phyloP scores from a whole-genome alignment of 108 stramenopile species.

The Discostella pseudostelligera region DNA sequence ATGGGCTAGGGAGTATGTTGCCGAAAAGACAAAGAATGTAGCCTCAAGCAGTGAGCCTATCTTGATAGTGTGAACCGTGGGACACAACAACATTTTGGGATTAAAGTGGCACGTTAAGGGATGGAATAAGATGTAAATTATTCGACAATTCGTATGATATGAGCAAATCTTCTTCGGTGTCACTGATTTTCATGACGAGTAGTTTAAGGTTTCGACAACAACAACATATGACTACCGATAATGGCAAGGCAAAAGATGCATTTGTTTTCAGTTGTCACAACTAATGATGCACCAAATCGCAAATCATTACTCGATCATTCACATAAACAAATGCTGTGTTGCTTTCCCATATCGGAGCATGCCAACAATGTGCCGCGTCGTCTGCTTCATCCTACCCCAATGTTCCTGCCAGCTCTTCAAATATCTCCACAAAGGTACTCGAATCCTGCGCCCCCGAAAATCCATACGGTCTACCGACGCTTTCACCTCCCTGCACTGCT shows the following conservation, averaged over 20 bases:
- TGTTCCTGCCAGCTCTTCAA: conserved; percentile 49
- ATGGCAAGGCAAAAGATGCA: too few species aligned
- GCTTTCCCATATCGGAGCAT: not conserved
- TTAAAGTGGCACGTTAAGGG: too few species aligned
- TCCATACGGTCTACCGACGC: conserved; percentile 48
- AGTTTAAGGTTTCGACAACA: too few species aligned
- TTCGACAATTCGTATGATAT: too few species aligned
- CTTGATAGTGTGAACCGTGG: too few species aligned
- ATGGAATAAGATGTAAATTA: too few species aligned
- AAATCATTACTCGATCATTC: conserved; percentile 9
- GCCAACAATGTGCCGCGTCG: not conserved
- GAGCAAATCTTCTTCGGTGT: too few species aligned
- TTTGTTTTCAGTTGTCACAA: not conserved
- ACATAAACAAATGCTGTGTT: not conserved
- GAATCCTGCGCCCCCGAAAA: conserved; percentile 68
- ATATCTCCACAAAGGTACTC: conserved; percentile 56
- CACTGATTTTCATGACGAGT: too few species aligned
- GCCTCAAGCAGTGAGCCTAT: not conserved
- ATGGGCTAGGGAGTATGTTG: conserved; percentile 86
- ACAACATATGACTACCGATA: too few species aligned
- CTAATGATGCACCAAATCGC: not conserved
- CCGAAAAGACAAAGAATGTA: conserved; percentile 54
- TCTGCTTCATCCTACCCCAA: conserved; percentile 9
- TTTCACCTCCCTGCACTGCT: conserved; percentile 9
- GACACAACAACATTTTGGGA: too few species aligned